Evolutionary conservation across 2,329 filamentous ascomycete genomes (phyloP), one percentile per base, ranked within the genome.

Genomic region (Pestalotiopsis sp.): DNA sequence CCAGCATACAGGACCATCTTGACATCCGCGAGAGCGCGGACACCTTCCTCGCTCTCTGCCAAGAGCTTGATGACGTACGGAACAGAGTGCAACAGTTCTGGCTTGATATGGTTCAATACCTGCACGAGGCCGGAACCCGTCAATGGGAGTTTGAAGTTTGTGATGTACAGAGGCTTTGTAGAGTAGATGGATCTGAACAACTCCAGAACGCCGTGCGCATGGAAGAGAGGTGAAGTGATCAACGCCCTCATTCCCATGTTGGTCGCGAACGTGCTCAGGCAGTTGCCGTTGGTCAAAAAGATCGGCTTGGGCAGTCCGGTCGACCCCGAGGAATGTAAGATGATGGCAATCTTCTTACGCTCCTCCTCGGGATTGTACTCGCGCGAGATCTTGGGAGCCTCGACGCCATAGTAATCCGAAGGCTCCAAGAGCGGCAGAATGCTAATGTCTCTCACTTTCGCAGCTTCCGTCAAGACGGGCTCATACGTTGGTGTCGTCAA

Each of bases 41-140:
- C 79, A 0, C 87, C 88, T 11, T 83, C 81, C 1, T 83, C 77
- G 0, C 82, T 82, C 73, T 90, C 88, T 0, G 83, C 82, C 0
- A 90, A 78, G 1, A 90, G 76, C 70, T 88, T 88, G 52, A 90
- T 73, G 0, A 84, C 82, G 68, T 89, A 89, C 0, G 88, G 88
- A 2, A 90, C 88, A 26, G 79, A 82, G 69, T 87, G 84, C 64
- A 89, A 81, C 52, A 85, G 81, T 63, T 88, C 80, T 0, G 83
- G 80, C 52, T 81, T 73, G 26, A 81, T 73, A 0, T 75, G 73
- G 2, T 77, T 73, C 73, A 86, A 76, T 3, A 80, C 81, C 22
- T 77, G 74, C 0, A 85, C 72, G 9, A 86, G 72, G 40, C 79
- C 78, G 26, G 76, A 75, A 3, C 78, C 79, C 0, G 86, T 86